phyloP scores from a whole-genome alignment of 768 basidiomycete genomes.

The Symmetrospora coprosmae region DNA sequence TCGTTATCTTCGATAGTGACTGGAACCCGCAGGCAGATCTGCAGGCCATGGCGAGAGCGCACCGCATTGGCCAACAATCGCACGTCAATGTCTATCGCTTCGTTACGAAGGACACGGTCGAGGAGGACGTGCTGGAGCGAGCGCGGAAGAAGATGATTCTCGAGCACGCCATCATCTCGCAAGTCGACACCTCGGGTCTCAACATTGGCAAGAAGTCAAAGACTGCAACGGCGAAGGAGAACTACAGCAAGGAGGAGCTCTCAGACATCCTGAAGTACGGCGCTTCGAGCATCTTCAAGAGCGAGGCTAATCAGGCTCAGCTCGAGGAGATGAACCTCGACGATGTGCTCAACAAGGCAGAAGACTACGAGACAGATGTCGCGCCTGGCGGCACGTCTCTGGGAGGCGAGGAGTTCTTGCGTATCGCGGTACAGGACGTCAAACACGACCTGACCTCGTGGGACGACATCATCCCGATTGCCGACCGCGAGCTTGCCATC shows the following conservation, averaged over 20 bases:
- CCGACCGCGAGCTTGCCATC: slow-evolving; percentile 72
- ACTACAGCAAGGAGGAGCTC: slow-evolving; percentile 79
- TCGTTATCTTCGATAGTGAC: slow-evolving; percentile 94
- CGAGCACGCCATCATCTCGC: slow-evolving; percentile 99
- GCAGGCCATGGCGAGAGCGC: slow-evolving; percentile 97
- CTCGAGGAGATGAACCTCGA: slow-evolving; percentile 98
- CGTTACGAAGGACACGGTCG: slow-evolving; percentile 98
- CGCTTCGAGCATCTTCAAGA: slow-evolving; percentile 98
- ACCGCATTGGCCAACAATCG: slow-evolving; percentile 95
- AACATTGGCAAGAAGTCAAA: slow-evolving; percentile 62
- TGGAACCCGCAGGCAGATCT: slow-evolving; percentile 45
- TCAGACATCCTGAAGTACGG: slow-evolving; percentile 97
- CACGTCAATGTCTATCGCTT: slow-evolving; percentile 98
- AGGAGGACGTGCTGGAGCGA: slow-evolving; percentile 92
- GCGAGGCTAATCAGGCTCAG: slow-evolving; percentile 80
- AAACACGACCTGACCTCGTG: slow-evolving; percentile 90
- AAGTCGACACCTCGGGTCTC: slow-evolving; percentile 97
- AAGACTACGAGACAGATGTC: slow-evolving; percentile 87
- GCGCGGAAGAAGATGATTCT: slow-evolving; percentile 99
- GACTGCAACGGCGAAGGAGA: slow-evolving; percentile 35
- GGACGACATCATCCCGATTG: slow-evolving; percentile 96
- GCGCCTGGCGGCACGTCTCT: slow-evolving; percentile 65
- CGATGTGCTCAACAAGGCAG: slow-evolving; percentile 89
- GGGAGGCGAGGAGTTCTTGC: slow-evolving; percentile 94
- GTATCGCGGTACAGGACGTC: slow-evolving; percentile 90